These are phyloP conservation scores for Coemansia sp. DNA, from an alignment of 192 early-diverging fungal genomes.

Conservation along the genomic window DNA sequence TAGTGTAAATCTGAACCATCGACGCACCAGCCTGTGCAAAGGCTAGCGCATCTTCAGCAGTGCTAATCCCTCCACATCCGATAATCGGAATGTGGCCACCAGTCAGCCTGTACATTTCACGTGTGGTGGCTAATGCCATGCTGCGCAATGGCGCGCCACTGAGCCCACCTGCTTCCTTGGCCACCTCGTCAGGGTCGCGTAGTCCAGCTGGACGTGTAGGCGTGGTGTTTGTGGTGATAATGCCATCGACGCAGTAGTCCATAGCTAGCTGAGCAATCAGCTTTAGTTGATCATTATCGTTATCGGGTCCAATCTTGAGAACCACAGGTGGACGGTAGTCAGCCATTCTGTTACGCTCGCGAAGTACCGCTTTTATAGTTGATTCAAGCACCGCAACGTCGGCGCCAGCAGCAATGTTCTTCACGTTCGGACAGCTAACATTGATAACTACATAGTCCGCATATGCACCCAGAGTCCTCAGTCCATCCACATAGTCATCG, in stretches of 20 bases:
- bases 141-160: conserved; percentile 76
- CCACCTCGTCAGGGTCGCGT: conserved; percentile 38
- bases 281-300: conserved; percentile 66
- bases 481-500: conserved; percentile 80
- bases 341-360: conserved; percentile 48
- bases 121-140: conserved; percentile 70
- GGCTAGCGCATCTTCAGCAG: conserved; percentile 73
- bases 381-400: conserved; percentile 68
- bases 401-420: conserved; percentile 72
- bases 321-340: conserved; percentile 69
- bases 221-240: conserved; percentile 90
- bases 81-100: conserved; percentile 74
- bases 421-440: conserved; percentile 86
- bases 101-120: conserved; percentile 73
- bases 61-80: conserved; percentile 83
- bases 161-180: conserved; percentile 73
- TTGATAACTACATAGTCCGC: conserved; percentile 92
- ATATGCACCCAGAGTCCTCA: conserved; percentile 67
- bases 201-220: conserved; percentile 65
- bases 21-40: conserved; percentile 83
- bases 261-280: conserved; percentile 78
- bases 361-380: conserved; percentile 66
- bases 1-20: conserved; percentile 80
- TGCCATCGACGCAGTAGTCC: conserved; percentile 73
- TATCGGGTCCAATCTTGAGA: conserved; percentile 91